Evolutionary conservation across 139 green algal species (phyloP).

Genomic region (Tetradesmus obliquus): DNA sequence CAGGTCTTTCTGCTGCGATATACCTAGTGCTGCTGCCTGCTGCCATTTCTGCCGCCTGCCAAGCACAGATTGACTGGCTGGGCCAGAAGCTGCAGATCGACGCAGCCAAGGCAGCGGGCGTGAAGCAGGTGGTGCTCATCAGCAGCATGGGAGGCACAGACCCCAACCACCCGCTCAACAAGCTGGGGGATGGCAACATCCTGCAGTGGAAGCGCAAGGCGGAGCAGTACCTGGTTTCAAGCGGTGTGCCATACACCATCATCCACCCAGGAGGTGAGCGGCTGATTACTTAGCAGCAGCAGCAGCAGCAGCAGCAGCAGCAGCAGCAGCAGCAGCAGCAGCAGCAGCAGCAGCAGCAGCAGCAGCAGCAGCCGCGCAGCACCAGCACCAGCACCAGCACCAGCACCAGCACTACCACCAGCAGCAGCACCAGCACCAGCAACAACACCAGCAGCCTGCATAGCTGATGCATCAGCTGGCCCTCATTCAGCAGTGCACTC

Average conservation of each 20-base stretch:
- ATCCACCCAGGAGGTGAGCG: conserved; percentile 83
- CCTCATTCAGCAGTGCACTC: background rate
- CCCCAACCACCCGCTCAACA: conserved; percentile 73
- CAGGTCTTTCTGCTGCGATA: background rate
- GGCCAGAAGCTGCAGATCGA: conserved; percentile 90
- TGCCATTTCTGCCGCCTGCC: background rate
- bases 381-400: no score
- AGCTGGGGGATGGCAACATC: conserved; percentile 81
- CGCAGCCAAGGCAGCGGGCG: conserved; percentile 75
- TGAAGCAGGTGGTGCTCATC: conserved; percentile 75
- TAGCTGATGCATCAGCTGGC: background rate
- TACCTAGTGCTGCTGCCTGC: background rate
- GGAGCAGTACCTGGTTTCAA: conserved; percentile 86
- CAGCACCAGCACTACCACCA: no score
- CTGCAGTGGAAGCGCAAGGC: conserved; percentile 90
- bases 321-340: no score
- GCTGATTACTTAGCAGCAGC: no score
- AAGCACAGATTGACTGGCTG: conserved; percentile 83
- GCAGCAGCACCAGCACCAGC: no score
- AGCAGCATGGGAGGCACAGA: conserved; percentile 83
- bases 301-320: no score
- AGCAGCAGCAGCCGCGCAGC: no score
- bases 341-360: no score
- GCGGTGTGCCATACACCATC: conserved; percentile 81
- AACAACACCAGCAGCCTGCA: background rate